Conservation (phyloP, 2,329 filamentous ascomycete genomes). For the Phialemonium atrogriseum region DNA sequence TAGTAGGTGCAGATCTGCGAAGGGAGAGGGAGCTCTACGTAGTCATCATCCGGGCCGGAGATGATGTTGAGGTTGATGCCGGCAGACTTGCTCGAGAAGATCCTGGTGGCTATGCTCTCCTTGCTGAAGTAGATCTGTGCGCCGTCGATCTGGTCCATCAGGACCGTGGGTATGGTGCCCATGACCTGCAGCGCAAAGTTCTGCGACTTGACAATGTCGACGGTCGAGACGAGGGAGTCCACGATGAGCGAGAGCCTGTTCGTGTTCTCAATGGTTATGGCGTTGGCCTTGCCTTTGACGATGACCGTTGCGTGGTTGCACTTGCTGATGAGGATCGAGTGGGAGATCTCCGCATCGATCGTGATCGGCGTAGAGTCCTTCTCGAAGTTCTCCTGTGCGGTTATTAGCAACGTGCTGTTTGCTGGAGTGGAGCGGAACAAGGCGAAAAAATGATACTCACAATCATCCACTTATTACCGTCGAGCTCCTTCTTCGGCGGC, state of each 20-base stretch:
- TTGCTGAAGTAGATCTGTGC: conserved; percentile 80
- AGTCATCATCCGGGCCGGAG: conserved; percentile 64
- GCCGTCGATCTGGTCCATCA: conserved; percentile 89
- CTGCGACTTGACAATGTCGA: conserved; percentile 91
- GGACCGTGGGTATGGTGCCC: conserved; percentile 74
- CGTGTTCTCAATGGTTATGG: conserved; percentile 92
- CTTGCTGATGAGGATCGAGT: conserved; percentile 85
- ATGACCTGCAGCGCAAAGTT: conserved; percentile 94
- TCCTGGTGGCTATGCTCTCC: conserved; percentile 67
- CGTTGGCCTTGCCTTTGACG: conserved; percentile 88
- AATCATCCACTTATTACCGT: conserved; percentile 90
- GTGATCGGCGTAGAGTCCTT: conserved; percentile 64
- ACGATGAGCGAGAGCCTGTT: conserved; percentile 76
- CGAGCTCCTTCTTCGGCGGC: conserved; percentile 68
- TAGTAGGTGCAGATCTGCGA: conserved; percentile 79
- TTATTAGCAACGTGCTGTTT: conserved; percentile 7
- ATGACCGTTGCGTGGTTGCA: conserved; percentile 89
- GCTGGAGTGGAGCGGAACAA: not conserved
- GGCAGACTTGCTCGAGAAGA: conserved; percentile 84
- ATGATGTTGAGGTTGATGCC: conserved; percentile 84
- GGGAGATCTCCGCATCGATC: conserved; percentile 72
- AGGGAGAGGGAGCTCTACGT: conserved; percentile 77
- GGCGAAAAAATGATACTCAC: conserved; percentile 32
- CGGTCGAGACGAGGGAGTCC: conserved; percentile 79
- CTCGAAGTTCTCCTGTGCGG: conserved; percentile 76